phyloP scores from a whole-genome alignment of 306 rosid genomes.

The Cucurbita argyrosperma region DNA sequence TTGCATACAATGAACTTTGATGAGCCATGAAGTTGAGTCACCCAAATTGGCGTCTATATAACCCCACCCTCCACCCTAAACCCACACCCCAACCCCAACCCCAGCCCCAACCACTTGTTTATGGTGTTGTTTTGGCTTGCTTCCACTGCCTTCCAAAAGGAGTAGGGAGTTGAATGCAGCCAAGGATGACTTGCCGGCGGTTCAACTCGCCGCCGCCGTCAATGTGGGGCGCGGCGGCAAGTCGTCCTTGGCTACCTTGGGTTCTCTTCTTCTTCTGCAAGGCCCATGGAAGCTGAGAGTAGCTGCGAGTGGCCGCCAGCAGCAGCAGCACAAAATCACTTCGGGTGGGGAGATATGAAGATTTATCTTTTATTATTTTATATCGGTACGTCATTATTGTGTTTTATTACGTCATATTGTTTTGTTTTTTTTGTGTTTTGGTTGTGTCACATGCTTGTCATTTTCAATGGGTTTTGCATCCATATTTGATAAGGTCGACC shows the following conservation, averaged over 20 bases:
- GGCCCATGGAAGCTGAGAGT: background rate
- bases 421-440: background rate
- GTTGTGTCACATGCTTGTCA: background rate
- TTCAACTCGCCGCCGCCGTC: background rate
- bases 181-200: slow-evolving; percentile 15
- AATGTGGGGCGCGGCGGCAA: slow-evolving; percentile 6
- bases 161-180: slow-evolving; percentile 10
- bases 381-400: background rate
- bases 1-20: background rate
- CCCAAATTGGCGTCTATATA: background rate
- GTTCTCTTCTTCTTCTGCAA: slow-evolving; percentile 3
- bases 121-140: too few relatives aligned
- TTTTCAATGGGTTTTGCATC: background rate
- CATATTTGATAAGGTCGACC: background rate
- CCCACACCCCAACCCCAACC: background rate
- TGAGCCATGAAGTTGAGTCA: background rate
- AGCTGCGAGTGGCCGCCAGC: too few relatives aligned
- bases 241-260: slow-evolving; percentile 8
- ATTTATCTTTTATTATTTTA: background rate
- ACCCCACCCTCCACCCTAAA: background rate
- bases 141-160: slow-evolving; percentile 4
- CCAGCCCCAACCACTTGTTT: background rate
- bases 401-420: background rate
- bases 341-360: background rate
- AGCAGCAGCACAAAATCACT: too few relatives aligned